Percentiles rank a stretch among this genome's conserved stretches.
Evolutionary conservation across 2,329 filamentous ascomycete genomes (phyloP).

Genomic region (Alternaria tenuissima): DNA sequence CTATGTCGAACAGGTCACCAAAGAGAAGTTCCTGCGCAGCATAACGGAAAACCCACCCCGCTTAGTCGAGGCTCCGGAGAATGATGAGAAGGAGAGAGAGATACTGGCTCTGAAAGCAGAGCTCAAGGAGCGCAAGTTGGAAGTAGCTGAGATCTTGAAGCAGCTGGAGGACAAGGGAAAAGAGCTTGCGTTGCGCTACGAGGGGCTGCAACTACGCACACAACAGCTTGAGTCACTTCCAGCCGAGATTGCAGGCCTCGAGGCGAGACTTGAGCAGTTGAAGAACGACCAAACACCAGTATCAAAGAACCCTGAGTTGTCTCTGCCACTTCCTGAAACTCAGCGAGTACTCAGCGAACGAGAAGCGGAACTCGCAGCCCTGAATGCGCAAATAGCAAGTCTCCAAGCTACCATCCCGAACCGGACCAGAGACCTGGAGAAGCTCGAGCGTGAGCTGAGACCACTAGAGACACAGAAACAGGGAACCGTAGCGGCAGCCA

Average conservation of each 20-base stretch:
- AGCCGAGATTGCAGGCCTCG: conserved; percentile 60
- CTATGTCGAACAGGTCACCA: conserved; percentile 97
- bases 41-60: conserved; percentile 91
- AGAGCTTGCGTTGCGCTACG: conserved; percentile 66
- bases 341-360: conserved; percentile 49
- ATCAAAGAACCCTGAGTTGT: conserved; percentile 52
- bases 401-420: conserved; percentile 69
- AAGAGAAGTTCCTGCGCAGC: conserved; percentile 94
- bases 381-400: conserved; percentile 56
- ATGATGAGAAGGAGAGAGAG: conserved; percentile 64
- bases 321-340: conserved; percentile 56
- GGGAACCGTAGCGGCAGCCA: conserved; percentile 71
- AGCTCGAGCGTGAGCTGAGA: conserved; percentile 71
- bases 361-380: conserved; percentile 51
- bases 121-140: conserved; percentile 80
- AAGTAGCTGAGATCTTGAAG: conserved; percentile 76
- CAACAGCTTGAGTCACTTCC: conserved; percentile 62
- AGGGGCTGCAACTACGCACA: conserved; percentile 62
- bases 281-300: conserved; percentile 48
- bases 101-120: conserved; percentile 74
- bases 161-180: conserved; percentile 73
- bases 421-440: conserved; percentile 72
- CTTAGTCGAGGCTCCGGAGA: conserved; percentile 83
- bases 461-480: conserved; percentile 73
- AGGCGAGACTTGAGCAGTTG: conserved; percentile 59